Conservation (phyloP, 495 filamentous ascomycete species). For the Neurospora sp. region DNA sequence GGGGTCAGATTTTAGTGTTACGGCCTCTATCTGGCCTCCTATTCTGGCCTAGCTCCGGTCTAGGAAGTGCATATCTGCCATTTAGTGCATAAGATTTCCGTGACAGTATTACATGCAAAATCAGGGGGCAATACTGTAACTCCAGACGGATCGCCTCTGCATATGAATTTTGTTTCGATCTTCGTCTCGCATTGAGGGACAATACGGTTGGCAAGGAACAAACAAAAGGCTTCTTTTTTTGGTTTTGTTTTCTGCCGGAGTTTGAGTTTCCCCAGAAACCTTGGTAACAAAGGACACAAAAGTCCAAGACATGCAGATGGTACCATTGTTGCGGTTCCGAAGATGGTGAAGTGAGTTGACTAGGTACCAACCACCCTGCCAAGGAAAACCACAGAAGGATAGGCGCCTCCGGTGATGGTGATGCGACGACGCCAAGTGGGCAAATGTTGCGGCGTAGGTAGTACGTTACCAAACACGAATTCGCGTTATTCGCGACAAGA, state of each 20-base stretch:
- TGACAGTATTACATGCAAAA: no score
- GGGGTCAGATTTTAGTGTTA: no score
- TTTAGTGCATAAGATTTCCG: no score
- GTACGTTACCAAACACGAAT: not conserved
- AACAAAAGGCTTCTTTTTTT: not conserved
- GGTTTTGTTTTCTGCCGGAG: not conserved
- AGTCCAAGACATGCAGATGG: not conserved
- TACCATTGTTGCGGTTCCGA: not conserved
- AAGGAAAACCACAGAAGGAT: not conserved
- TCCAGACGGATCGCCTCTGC: not conserved
- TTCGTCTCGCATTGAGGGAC: not conserved
- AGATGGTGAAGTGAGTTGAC: not conserved
- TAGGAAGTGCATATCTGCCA: no score
- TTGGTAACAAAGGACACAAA: not conserved
- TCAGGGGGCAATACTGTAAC: no score
- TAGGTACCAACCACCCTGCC: not conserved
- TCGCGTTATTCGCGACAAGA: not conserved
- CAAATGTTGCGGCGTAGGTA: not conserved
- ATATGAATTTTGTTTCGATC: not conserved
- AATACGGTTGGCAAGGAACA: not conserved
- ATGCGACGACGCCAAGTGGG: not conserved
- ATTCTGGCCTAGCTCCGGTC: no score
- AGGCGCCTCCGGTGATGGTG: not conserved
- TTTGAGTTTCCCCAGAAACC: not conserved
- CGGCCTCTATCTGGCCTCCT: no score